phyloP scores from a whole-genome alignment of 345 rosid species.

The Lumnitzera littorea region DNA sequence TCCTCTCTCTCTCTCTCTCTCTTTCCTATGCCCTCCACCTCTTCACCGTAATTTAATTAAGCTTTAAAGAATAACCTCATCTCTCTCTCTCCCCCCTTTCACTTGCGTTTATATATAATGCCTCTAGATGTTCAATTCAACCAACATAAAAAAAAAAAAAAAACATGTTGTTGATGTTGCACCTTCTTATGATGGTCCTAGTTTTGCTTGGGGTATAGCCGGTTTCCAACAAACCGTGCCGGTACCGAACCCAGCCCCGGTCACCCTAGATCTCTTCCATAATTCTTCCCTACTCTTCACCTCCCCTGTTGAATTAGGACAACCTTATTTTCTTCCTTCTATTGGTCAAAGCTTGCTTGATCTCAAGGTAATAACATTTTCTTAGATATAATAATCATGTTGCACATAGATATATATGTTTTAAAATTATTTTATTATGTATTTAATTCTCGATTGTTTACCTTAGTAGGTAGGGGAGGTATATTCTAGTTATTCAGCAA shows the following conservation, averaged over 20 bases:
- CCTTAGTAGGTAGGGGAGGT: slow-evolving; percentile 5
- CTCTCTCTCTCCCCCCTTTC: slow-evolving; percentile 15
- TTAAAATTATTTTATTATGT: neutral
- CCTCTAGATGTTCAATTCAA: slow-evolving; percentile 25
- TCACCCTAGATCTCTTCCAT: slow-evolving; percentile 7
- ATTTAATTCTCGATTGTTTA: too few species aligned
- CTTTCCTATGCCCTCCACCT: slow-evolving; percentile 33
- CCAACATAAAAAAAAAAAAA: slow-evolving; percentile 9
- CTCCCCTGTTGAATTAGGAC: slow-evolving; percentile 4
- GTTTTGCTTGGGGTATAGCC: slow-evolving; percentile 11
- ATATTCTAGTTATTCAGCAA: neutral
- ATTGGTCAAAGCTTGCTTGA: slow-evolving; percentile 19
- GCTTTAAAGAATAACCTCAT: slow-evolving; percentile 53
- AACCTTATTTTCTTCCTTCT: slow-evolving; percentile 13
- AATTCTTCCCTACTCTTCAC: neutral
- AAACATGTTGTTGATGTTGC: slow-evolving; percentile 6
- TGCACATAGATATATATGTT: too few species aligned
- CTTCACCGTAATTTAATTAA: slow-evolving; percentile 61
- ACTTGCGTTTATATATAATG: slow-evolving; percentile 41
- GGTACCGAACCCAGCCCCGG: neutral
- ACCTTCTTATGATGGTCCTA: neutral
- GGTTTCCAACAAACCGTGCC: neutral
- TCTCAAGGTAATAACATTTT: slow-evolving; percentile 9
- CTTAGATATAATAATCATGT: too few species aligned
- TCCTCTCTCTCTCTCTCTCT: slow-evolving; percentile 20